Base-by-base conservation (phyloP, 306 rosid species). In the Luffa aegyptiaca region DNA sequence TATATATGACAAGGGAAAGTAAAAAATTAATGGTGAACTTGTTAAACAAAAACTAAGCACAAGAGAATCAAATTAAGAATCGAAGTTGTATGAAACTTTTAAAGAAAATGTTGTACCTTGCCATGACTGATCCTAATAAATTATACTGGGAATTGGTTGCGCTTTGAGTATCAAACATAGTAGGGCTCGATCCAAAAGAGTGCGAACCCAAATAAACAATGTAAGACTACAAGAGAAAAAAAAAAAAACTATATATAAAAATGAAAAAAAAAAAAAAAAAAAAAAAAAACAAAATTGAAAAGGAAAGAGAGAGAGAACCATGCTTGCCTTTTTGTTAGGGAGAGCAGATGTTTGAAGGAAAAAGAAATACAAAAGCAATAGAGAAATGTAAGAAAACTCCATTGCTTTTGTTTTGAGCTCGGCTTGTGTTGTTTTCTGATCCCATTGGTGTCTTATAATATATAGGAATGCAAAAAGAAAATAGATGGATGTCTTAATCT, bases 201-300 rank as follows among this genome's bases (percentile, higher is more conserved):
- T 85, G 89, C 41, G 87, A 75, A 85, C 97, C 96, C 51, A 92
- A 71, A 81, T 89, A 90, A 14, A 90, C 93, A 55, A 92, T 72
- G 52, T 92, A 92, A 17, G 97, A 86, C 96, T 90, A 83, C 65
- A 39, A 17, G 76, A 58, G 31, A 1, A 26, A 26, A 26, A 26
- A 26, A 26, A 26, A 26, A 26, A 26, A 26, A 26, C 31, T 26
- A 83, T 26, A 26, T 26, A 26, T 26, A 26, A 6, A 66, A 45
- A 4, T 13, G 37, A 14, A n/a, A 9, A 21, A 5, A 10, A 6
- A 9, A 20, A 6, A 7, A 7, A 37, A 42, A 59, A 26, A 2
- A 52, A 53, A 13, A 7, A 37, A 42, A 59, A 26, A 2, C 6
- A 53, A 13, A 53, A 14, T 53, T 53, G 18, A 5, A 16, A 53